Base-by-base conservation (phyloP, 169 alveolate genomes). In the Eimeria zaria region DNA sequence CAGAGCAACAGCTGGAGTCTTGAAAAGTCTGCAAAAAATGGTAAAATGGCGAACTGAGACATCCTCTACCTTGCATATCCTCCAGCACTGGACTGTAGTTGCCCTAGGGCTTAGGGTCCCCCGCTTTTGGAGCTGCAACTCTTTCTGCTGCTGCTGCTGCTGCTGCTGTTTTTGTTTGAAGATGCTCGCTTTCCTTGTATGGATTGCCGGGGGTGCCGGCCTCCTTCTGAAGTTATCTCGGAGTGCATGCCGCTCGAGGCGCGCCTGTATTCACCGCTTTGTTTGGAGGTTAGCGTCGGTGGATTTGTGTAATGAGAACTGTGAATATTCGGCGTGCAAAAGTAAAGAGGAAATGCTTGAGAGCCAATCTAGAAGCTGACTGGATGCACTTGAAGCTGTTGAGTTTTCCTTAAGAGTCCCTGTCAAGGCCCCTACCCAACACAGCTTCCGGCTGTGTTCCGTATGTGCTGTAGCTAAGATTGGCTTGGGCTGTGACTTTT, bases 141-240 rank as follows among this genome's bases (percentile, higher is more conserved):
- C 55, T 44, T 41, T 20, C 53, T 44, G 84, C 33, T 51, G 89
- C 44, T 22, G 30, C 73, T 51, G 90, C 30, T 73, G 41, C 84
- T 36, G 51, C 41, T 30, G 69, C 24, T 78, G 89, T 46, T 81
- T 39, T 44, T 76, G 55, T 39, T 33, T 53, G 69, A n/a, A 81
- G 90, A 81, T 51, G 90, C 90, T 14, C 90, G 90, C 18, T 81
- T 81, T n/a, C 46, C 90, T 3, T 81, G 90, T 36, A 12, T 18
- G 74, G 90, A 81, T n/a, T 7, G 18, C 71, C 33, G 69, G 30
- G 90, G 90, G 4, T 81, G 71, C 36, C 71, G 90, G 44, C 90
- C 90, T 41, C 14, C 18, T 0, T 8, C 90, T 24, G 71, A 81
- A 11, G 71, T 33, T 33, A 81, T 81, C 46, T 53, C 71, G 69